These are phyloP conservation scores for Kurtzmaniella quercitrusa DNA, from an alignment of 1,139 yeast species.

Conservation along the genomic window DNA sequence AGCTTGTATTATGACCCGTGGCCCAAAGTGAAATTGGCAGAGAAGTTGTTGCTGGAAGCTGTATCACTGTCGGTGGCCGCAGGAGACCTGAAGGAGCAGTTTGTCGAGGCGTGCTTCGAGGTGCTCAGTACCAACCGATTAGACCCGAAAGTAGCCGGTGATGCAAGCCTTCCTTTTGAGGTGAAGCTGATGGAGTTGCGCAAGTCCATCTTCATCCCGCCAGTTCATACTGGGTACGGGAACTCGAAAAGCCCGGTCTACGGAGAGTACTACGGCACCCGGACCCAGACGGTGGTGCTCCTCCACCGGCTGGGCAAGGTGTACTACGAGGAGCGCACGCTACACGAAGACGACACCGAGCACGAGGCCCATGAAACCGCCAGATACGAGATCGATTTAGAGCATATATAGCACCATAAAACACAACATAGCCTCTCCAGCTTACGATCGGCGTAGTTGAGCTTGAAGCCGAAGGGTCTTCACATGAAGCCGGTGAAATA, in stretches of 20 bases:
- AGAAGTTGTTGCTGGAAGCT: conserved; percentile 33
- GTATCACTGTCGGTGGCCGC: conserved; percentile 24
- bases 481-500: too few species aligned
- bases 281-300: conserved; percentile 80
- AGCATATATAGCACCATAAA: too few species aligned
- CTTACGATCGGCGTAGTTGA: too few species aligned
- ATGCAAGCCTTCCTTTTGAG: conserved; percentile 18
- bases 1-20: conserved; percentile 63
- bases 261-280: conserved; percentile 74
- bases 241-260: conserved; percentile 12
- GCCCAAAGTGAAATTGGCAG: conserved; percentile 64
- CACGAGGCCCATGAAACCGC: conserved; percentile 3
- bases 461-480: too few species aligned
- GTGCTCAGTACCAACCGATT: conserved; percentile 48
- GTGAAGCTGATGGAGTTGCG: conserved; percentile 42
- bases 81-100: conserved; percentile 28
- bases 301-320: conserved; percentile 46
- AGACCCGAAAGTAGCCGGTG: conserved; percentile 22
- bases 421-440: too few species aligned
- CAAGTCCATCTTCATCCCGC: conserved; percentile 71
- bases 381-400: conserved; percentile 11
- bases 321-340: conserved; percentile 36
- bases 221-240: conserved; percentile 28
- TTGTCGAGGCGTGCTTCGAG: conserved; percentile 50
- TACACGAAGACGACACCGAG: conserved; percentile 25